Base-by-base conservation (phyloP, 2,329 filamentous ascomycete species). In the Thelonectria discophora region DNA sequence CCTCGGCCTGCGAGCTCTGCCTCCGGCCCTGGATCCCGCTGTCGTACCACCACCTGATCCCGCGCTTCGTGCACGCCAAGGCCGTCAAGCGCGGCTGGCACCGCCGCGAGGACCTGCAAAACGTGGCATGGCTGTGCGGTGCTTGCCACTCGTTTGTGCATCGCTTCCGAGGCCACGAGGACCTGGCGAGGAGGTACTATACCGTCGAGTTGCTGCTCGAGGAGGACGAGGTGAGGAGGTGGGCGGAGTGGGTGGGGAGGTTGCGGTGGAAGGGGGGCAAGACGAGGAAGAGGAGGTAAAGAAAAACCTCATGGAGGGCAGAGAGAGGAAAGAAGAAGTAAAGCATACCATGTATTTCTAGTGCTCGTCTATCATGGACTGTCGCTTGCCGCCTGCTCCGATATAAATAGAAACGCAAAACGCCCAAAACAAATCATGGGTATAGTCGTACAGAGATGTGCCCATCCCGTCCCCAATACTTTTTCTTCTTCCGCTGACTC, bases 101-200 rank as follows among this genome's bases (percentile, higher is more conserved):
- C 79, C 84, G 84, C 3, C 86, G 88, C 64, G 90, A 91, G 75
- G 86, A 88, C 77, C 75, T 96, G 75, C 87, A 91, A 70, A 93
- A 88, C 73, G 93, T 95, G 18, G 92, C 93, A 12, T 96, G 92
- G 92, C 77, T 97, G 67, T 96, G 93, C 76, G 83, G 92, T 51
- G 90, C 92, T 2, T 97, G 93, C 71, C 93, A 97, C 79, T 86
- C 84, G 43, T 93, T 92, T 73, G 91, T 96, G 74, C 93, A 96
- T 79, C 80, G 86, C 40, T 86, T 93, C 72, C 89, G 87, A 34
- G 82, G 79, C 5, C 92, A 95, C 73, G 92, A 96, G 81, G 91
- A 91, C 69, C 78, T 97, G 67, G 93, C 92, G 13, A 82, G 84
- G 68, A 79, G 88, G 55, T 93, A 84, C 73, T 92, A 88, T 77